phyloP scores from a whole-genome alignment of 2,329 filamentous ascomycete species.

The Harringtonia lauricola region DNA sequence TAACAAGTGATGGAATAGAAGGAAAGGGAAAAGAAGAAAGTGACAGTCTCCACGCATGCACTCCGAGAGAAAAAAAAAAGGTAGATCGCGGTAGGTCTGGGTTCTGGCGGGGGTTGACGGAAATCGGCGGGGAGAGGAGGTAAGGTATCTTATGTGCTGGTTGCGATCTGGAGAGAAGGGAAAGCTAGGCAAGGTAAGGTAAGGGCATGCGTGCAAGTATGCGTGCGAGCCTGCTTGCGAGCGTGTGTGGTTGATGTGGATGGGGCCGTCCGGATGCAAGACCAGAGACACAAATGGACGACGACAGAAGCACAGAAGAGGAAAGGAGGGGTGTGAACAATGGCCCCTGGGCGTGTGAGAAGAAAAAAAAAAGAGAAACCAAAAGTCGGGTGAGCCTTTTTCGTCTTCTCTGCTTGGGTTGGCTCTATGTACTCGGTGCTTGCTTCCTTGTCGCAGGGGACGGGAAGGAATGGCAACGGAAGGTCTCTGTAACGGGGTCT shows the following conservation, averaged over 20 bases:
- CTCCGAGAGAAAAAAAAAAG: background rate
- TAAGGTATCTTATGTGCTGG: background rate
- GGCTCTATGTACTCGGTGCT: too few species aligned
- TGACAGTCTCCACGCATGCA: too few species aligned
- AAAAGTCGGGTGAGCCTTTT: too few species aligned
- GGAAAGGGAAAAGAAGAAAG: background rate
- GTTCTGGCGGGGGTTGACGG: slow-evolving; percentile 1
- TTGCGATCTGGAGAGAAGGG: background rate
- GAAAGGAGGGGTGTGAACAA: too few species aligned
- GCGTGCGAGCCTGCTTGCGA: background rate
- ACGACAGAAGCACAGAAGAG: background rate
- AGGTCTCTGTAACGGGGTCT: slow-evolving; percentile 4
- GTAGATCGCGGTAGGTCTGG: slow-evolving; percentile 4
- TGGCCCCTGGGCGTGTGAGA: too few species aligned
- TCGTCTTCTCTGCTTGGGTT: too few species aligned
- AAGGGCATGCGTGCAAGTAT: background rate
- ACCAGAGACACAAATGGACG: background rate
- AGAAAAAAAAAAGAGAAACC: too few species aligned
- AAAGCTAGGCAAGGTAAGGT: background rate
- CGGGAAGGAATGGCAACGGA: slow-evolving; percentile 3
- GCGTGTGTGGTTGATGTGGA: slow-evolving; percentile 1
- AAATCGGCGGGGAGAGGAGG: slow-evolving; percentile 2
- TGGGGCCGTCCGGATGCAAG: background rate
- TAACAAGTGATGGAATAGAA: background rate
- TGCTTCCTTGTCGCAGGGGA: background rate